Base-by-base conservation (phyloP, 352 stramenopile genomes). In the Aphanomyces cochlioides region DNA sequence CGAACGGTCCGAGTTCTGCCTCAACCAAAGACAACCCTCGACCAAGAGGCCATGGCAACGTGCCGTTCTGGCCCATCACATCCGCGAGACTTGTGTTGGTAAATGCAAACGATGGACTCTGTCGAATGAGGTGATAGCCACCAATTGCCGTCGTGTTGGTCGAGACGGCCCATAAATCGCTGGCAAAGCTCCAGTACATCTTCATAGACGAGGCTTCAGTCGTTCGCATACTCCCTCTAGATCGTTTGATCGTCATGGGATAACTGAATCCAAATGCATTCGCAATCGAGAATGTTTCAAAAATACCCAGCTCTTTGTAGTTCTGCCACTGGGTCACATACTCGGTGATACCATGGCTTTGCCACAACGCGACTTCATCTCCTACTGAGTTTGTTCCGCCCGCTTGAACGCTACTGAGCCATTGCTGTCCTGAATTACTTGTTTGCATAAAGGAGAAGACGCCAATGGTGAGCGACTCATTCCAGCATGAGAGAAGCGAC, bases 251-350 rank as follows among this genome's bases (percentile, higher is more conserved):
- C 19, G n/a, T 54, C 59, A 67, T 37, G 17, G 59, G 59, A 28
- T 56, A 54, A 12, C 8, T 13, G 4, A 54, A 40, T 19, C 59
- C 59, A 36, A 67, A 40, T 3, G 59, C 59, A 41, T 67, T 67
- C 13, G 43, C 13, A 7, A 67, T 67, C 41, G 41, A 67, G 19
- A 34, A 67, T 3, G 59, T 67, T 36, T 67, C 39, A 45, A 67
- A 28, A 10, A 54, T 37, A 15, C 59, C 59, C 6, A 67, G 59
- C 5, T 53, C 19, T 37, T 67, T 67, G 39, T 56, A 67, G 19
- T 48, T 56, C 36, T 67, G 59, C 59, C 59, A 67, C 43, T 67
- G 59, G 3, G 38, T 40, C 13, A 12, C n/a, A 34, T 54, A 67
- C 39, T 15, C 12, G 10, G 13, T 37, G 59, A 67, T 56, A 8